Percentiles rank a stretch among this genome's conserved stretches.
phyloP scores from a whole-genome alignment of 2,329 filamentous ascomycete genomes.

The Fusarium caatingaense region DNA sequence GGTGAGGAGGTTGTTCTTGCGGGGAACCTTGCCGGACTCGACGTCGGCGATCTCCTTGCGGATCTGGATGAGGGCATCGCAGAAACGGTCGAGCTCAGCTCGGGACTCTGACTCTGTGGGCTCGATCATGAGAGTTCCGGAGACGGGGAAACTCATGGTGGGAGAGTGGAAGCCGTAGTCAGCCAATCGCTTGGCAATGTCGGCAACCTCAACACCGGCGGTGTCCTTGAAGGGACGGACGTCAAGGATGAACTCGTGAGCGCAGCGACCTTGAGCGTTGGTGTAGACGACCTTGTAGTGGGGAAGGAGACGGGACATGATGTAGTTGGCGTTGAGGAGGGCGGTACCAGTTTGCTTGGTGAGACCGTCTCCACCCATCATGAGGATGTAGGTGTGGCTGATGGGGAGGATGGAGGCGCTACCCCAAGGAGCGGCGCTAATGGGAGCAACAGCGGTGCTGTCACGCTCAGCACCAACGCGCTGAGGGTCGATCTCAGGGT shows the following conservation, averaged over 20 bases:
- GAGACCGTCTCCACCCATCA: conserved; percentile 82
- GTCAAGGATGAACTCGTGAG: conserved; percentile 97
- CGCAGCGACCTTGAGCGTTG: conserved; percentile 88
- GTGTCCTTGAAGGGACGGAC: conserved; percentile 85
- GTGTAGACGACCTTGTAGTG: conserved; percentile 95
- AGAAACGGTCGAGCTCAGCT: conserved; percentile 92
- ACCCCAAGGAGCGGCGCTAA: conserved; percentile 75
- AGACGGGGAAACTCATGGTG: conserved; percentile 96
- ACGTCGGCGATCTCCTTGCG: conserved; percentile 84
- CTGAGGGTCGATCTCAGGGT: conserved; percentile 46
- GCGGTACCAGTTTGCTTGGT: conserved; percentile 92
- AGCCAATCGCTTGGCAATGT: conserved; percentile 94
- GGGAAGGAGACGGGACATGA: conserved; percentile 84
- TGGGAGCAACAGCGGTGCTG: conserved; percentile 58
- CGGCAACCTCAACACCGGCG: conserved; percentile 87
- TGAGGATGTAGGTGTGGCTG: conserved; percentile 93
- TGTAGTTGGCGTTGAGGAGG: conserved; percentile 95
- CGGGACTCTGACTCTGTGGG: conserved; percentile 94
- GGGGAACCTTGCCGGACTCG: conserved; percentile 82
- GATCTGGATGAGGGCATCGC: conserved; percentile 88
- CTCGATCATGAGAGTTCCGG: conserved; percentile 97
- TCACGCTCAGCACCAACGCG: conserved; percentile 58
- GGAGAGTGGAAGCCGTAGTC: conserved; percentile 98
- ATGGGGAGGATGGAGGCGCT: conserved; percentile 94
- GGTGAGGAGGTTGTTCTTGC: conserved; percentile 85